phyloP scores from a whole-genome alignment of 257 asterid genomes.

The Cordia subcordata region DNA sequence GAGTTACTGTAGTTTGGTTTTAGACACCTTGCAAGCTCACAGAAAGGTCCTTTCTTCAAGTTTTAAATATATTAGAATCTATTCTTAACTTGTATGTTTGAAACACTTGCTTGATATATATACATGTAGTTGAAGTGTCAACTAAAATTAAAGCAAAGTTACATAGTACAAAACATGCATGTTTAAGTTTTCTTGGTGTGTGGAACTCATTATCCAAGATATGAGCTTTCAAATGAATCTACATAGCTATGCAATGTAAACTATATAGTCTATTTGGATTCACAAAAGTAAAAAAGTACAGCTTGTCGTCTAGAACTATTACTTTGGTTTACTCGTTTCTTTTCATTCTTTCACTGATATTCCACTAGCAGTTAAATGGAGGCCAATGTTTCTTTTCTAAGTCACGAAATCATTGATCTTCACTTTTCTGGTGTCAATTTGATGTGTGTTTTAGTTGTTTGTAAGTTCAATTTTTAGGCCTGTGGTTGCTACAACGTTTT shows the following conservation, averaged over 20 bases:
- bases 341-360: too few species aligned
- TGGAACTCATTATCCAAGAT: conserved; percentile 24
- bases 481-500: background rate
- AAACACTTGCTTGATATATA: background rate
- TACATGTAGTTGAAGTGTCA: background rate
- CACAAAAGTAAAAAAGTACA: too few species aligned
- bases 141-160: background rate
- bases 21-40: too few species aligned
- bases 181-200: conserved; percentile 28
- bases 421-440: background rate
- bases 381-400: too few species aligned
- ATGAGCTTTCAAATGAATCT: conserved; percentile 7
- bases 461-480: background rate
- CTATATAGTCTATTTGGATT: conserved; percentile 8
- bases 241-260: background rate
- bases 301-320: too few species aligned
- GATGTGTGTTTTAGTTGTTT: background rate
- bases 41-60: too few species aligned
- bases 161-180: background rate
- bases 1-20: too few species aligned
- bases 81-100: too few species aligned
- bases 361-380: too few species aligned
- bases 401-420: background rate
- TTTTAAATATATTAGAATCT: too few species aligned
- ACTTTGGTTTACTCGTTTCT: too few species aligned